phyloP scores from a whole-genome alignment of 1,284 basidiomycete genomes.

The Prillingera fragicola region DNA sequence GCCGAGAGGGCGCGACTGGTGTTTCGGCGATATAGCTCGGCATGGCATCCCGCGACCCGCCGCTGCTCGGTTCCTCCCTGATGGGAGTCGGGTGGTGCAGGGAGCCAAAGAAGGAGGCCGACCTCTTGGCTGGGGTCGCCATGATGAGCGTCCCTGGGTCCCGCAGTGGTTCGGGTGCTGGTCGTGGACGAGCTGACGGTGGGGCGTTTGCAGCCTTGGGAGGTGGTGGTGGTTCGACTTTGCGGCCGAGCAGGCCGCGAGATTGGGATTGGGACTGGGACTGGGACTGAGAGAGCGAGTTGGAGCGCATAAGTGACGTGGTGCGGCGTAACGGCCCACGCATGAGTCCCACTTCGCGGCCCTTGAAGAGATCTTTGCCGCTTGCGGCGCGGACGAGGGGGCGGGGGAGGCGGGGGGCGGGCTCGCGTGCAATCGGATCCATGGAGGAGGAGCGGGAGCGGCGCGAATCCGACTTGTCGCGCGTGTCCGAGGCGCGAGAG shows the following conservation, averaged over 20 bases:
- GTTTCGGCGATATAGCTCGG: slow-evolving; percentile 27
- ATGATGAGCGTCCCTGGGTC: slow-evolving; percentile 30
- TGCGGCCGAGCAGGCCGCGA: neutral
- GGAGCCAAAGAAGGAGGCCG: slow-evolving; percentile 15
- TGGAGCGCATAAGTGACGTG: neutral
- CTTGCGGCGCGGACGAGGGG: slow-evolving; percentile 29
- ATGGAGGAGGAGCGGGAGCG: neutral
- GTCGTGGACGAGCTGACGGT: neutral
- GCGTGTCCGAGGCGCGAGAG: no score
- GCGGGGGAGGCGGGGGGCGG: no score
- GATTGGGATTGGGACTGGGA: neutral
- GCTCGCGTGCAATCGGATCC: neutral
- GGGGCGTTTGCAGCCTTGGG: slow-evolving; percentile 9
- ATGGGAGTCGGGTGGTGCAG: slow-evolving; percentile 32
- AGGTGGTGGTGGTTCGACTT: no score
- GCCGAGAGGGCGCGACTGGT: slow-evolving; percentile 14
- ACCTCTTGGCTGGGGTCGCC: slow-evolving; percentile 41
- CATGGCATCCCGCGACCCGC: slow-evolving; percentile 2
- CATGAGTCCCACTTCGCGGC: slow-evolving; percentile 9
- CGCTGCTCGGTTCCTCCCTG: slow-evolving; percentile 36
- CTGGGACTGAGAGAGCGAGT: neutral
- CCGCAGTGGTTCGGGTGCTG: neutral
- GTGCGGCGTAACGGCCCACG: no score
- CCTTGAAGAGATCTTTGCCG: slow-evolving; percentile 34
- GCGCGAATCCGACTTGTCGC: neutral